Evolutionary conservation across 306 rosid species (phyloP).

Genomic region (Ormosia semicastrata): DNA sequence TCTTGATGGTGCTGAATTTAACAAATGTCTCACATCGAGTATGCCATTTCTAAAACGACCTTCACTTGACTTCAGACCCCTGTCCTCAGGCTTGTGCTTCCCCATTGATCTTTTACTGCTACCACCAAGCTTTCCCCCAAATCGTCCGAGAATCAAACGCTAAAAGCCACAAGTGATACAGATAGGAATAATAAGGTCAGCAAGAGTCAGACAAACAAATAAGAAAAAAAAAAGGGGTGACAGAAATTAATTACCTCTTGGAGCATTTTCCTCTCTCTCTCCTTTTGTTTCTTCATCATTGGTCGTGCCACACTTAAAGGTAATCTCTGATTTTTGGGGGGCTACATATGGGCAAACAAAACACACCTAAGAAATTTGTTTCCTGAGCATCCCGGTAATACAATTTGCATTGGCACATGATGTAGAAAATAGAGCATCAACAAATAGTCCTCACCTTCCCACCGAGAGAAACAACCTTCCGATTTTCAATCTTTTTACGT

Average conservation of each 20-base stretch:
- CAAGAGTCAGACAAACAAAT: background rate
- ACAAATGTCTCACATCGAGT: conserved; percentile 69
- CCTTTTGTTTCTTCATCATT: conserved; percentile 73
- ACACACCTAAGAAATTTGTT: background rate
- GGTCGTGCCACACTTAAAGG: conserved; percentile 74
- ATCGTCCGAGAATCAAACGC: conserved; percentile 53
- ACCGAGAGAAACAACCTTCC: conserved; percentile 71
- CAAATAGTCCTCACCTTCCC: conserved; percentile 63
- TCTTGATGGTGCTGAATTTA: conserved; percentile 44
- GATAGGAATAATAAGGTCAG: background rate
- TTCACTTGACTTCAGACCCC: conserved; percentile 56
- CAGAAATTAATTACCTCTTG: conserved; percentile 52
- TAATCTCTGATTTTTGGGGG: conserved; percentile 59
- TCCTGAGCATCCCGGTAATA: background rate
- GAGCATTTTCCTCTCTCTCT: conserved; percentile 67
- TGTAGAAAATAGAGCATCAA: conserved; percentile 18
- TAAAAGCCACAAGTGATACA: conserved; percentile 20
- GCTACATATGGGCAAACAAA: conserved; percentile 39
- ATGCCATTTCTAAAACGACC: conserved; percentile 75
- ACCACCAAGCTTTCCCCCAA: conserved; percentile 45
- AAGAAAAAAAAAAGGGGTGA: background rate
- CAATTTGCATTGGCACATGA: background rate
- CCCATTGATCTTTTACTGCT: conserved; percentile 41
- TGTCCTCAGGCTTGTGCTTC: conserved; percentile 57
- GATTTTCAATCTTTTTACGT: conserved; percentile 67